These are phyloP conservation scores for Citrus hindsii DNA, from an alignment of 345 rosid genomes.

Conservation along the genomic window DNA sequence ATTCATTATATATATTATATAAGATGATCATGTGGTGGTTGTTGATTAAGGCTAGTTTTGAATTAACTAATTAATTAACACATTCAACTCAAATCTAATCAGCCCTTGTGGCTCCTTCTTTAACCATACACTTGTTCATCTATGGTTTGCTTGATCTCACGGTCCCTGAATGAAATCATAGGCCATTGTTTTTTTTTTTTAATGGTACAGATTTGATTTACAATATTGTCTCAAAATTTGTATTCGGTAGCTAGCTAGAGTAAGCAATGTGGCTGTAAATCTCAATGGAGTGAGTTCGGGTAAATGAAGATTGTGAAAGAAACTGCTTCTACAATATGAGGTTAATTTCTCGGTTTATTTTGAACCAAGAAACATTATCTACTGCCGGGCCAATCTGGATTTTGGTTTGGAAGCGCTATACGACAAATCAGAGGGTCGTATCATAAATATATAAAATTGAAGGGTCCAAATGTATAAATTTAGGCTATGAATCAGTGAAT, in stretches of 20 bases:
- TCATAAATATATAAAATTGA: too few species aligned
- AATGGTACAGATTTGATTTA: background rate
- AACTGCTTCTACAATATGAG: background rate
- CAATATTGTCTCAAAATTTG: too few species aligned
- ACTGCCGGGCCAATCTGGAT: too few species aligned
- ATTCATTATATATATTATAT: slow-evolving; percentile 2
- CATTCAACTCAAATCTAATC: background rate
- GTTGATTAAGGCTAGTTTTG: background rate
- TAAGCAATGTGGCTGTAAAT: background rate
- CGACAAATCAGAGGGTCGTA: background rate
- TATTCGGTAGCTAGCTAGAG: background rate
- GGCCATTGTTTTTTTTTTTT: background rate
- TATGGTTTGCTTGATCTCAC: background rate
- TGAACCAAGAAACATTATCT: background rate
- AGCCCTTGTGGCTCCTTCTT: slow-evolving; percentile 30
- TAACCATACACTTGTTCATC: slow-evolving; percentile 34
- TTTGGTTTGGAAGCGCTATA: background rate
- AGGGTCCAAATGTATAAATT: background rate
- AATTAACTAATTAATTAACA: slow-evolving; percentile 6
- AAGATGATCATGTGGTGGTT: slow-evolving; percentile 43
- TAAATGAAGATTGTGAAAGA: background rate
- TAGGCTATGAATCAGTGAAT: too few species aligned
- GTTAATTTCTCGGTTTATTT: background rate
- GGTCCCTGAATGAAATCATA: background rate
- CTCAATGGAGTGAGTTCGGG: background rate